A percentile compares a stretch with the other conserved stretches of the same genome.
Evolutionary conservation across 2,329 filamentous ascomycete species (phyloP).

Genomic region (Aspergillus versicolor): DNA sequence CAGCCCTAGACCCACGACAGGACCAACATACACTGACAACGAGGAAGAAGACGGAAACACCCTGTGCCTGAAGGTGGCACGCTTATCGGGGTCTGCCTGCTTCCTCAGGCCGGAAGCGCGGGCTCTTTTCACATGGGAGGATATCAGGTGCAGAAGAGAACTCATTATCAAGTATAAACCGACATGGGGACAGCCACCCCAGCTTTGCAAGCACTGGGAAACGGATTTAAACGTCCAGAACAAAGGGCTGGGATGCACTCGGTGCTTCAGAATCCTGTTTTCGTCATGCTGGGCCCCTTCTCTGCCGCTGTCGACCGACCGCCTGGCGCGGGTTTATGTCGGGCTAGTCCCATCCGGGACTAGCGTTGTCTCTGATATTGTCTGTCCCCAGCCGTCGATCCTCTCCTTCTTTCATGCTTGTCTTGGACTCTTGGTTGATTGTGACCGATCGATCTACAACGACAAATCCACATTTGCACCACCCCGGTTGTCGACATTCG

Average conservation of each 20-base stretch:
- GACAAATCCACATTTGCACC: background rate
- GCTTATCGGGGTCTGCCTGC: conserved; percentile 28
- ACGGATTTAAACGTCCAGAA: conserved; percentile 10
- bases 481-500: background rate
- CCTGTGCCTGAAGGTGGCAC: conserved; percentile 22
- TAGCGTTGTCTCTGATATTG: background rate
- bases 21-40: conserved; percentile 24
- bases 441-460: background rate
- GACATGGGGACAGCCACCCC: conserved; percentile 30
- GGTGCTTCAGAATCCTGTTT: conserved; percentile 6
- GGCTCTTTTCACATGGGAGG: conserved; percentile 31
- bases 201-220: conserved; percentile 12
- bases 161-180: conserved; percentile 32
- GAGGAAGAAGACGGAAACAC: conserved; percentile 25
- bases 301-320: background rate
- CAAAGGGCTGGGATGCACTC: background rate
- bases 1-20: background rate
- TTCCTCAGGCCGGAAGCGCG: conserved; percentile 31
- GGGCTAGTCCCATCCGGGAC: background rate
- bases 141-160: conserved; percentile 32
- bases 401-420: background rate
- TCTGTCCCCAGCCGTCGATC: background rate
- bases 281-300: background rate
- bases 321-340: background rate
- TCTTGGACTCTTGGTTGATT: no score